Percentiles rank a stretch among this genome's conserved stretches.
phyloP scores from a whole-genome alignment of 139 green algal genomes.

The Protoeuglena noctilucae region DNA sequence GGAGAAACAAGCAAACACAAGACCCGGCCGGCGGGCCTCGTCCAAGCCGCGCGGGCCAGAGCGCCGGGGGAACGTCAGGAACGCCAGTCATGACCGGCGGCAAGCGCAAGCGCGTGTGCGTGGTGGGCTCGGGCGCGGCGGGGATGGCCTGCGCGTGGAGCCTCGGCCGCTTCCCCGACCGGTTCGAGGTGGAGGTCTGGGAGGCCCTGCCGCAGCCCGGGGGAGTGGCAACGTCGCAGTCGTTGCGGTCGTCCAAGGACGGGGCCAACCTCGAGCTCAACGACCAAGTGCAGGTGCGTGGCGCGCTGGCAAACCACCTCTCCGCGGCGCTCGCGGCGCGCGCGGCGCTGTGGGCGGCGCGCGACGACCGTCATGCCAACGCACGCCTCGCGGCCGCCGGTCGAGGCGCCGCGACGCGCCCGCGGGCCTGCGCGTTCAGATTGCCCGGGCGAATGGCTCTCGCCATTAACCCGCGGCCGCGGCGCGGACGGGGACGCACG shows the following conservation, averaged over 20 bases:
- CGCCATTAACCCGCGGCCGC: too few species aligned
- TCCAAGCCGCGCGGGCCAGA: too few species aligned
- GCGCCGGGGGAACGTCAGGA: too few species aligned
- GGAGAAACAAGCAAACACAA: too few species aligned
- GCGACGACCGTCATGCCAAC: too few species aligned
- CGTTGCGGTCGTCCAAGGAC: conserved; percentile 9
- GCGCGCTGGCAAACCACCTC: neutral
- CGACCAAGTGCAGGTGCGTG: conserved; percentile 30
- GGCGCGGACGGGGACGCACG: too few species aligned
- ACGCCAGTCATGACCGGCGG: too few species aligned
- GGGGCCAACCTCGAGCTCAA: conserved; percentile 26
- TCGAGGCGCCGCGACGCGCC: too few species aligned
- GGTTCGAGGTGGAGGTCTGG: conserved; percentile 41
- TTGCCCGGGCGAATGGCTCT: too few species aligned
- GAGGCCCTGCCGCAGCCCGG: conserved; percentile 30
- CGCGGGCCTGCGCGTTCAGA: neutral
- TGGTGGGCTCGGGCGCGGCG: conserved; percentile 35
- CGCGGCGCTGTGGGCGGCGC: too few species aligned
- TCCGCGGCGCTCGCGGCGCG: neutral
- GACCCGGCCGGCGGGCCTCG: too few species aligned
- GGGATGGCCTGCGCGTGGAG: conserved; percentile 41
- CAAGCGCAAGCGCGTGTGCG: conserved; percentile 23
- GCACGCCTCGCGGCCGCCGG: neutral
- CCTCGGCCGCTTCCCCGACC: conserved; percentile 29
- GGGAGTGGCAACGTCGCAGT: conserved; percentile 30